Conservation (phyloP, 805 yeast genomes). For the Candida boidinii region DNA sequence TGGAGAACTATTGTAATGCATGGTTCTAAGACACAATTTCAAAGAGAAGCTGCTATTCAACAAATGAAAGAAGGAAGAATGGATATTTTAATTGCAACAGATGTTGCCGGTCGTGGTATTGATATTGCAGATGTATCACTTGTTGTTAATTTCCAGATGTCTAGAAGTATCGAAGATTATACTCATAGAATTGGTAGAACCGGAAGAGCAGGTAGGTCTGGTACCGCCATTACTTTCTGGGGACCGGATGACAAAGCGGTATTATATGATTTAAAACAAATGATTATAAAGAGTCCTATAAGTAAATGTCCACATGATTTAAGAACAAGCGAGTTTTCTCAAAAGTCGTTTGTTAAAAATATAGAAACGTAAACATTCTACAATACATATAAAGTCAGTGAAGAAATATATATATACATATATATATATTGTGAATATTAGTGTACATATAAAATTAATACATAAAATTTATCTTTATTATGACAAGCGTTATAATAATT, state of each 20-base stretch:
- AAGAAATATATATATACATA: too few species aligned
- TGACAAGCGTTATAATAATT: too few species aligned
- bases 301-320: slow-evolving; percentile 35
- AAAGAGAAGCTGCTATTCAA: slow-evolving; percentile 70
- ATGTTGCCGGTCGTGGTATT: slow-evolving; percentile 93
- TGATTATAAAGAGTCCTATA: slow-evolving; percentile 32
- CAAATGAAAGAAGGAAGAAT: slow-evolving; percentile 47
- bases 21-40: slow-evolving; percentile 80
- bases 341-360: slow-evolving; percentile 1
- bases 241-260: slow-evolving; percentile 46
- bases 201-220: slow-evolving; percentile 82
- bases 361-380: slow-evolving; percentile 3
- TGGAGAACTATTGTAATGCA: slow-evolving; percentile 59
- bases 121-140: slow-evolving; percentile 83
- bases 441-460: too few species aligned
- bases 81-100: slow-evolving; percentile 78
- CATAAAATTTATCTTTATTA: too few species aligned
- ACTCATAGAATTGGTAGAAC: slow-evolving; percentile 86
- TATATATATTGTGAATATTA: too few species aligned
- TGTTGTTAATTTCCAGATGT: slow-evolving; percentile 83
- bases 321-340: slow-evolving; percentile 12
- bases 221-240: slow-evolving; percentile 69
- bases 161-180: slow-evolving; percentile 62
- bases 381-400: too few species aligned
- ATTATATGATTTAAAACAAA: slow-evolving; percentile 40